Percentiles rank a stretch among this genome's conserved stretches.
Conservation (phyloP, 2,329 filamentous ascomycete genomes). For the Chrysosphaeria jannelii region DNA sequence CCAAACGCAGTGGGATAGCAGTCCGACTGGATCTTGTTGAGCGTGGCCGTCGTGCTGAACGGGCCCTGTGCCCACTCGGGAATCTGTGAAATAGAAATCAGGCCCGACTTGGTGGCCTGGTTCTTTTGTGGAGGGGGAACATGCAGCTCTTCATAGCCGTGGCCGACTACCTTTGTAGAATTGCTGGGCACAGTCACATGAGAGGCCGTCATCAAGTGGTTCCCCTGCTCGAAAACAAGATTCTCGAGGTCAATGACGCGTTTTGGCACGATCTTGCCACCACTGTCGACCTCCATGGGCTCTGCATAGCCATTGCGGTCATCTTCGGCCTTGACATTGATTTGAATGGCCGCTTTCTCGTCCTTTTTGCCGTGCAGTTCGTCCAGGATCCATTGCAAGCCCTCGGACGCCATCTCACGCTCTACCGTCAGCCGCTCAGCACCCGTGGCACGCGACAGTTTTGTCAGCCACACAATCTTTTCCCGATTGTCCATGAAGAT, state of each 20-base stretch:
- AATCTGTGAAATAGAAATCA: constrained; percentile 62
- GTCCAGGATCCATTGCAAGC: constrained; percentile 59
- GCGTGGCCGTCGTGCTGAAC: constrained; percentile 58
- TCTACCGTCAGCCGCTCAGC: constrained; percentile 50
- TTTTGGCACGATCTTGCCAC: constrained; percentile 58
- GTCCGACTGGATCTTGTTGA: constrained; percentile 88
- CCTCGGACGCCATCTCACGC: constrained; percentile 72
- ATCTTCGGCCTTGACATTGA: too few relatives aligned
- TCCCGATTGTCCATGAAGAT: constrained; percentile 78
- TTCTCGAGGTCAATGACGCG: constrained; percentile 86
- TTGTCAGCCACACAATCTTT: constrained; percentile 85
- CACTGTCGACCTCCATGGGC: constrained; percentile 77
- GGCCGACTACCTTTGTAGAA: constrained; percentile 83
- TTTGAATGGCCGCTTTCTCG: constrained; percentile 13
- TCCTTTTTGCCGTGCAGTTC: constrained; percentile 52
- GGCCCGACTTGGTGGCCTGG: constrained; percentile 46
- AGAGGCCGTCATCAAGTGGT: constrained; percentile 97
- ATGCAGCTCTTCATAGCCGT: constrained; percentile 96
- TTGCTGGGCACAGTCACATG: constrained; percentile 83
- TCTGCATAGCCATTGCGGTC: constrained; percentile 43
- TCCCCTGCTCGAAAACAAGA: constrained; percentile 87
- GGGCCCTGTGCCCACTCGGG: constrained; percentile 76
- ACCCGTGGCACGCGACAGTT: constrained; percentile 55
- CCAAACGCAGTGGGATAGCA: constrained; percentile 78
- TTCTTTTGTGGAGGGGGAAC: constrained; percentile 79